Evolutionary conservation across 768 basidiomycete species (phyloP).

Genomic region (Phallus indusiatus): DNA sequence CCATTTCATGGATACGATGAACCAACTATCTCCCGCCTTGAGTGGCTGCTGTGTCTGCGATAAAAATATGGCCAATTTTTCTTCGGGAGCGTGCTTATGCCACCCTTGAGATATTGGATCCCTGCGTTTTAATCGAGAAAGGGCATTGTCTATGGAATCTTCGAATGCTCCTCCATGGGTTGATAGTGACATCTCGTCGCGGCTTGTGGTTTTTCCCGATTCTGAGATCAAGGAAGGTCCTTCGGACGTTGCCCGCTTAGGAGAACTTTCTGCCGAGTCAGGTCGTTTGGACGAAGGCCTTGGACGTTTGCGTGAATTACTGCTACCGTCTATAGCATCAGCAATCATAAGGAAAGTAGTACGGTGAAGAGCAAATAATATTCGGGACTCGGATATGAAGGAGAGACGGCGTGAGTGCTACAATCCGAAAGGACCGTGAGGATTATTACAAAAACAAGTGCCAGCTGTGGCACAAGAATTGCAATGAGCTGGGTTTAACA

Average conservation of each 20-base stretch:
- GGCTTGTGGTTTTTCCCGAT: conserved; percentile 23
- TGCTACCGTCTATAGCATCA: conserved; percentile 1
- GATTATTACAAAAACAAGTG: too few species aligned
- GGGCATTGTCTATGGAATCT: conserved; percentile 50
- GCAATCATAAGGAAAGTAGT: background rate
- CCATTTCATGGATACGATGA: conserved; percentile 62
- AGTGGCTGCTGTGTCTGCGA: conserved; percentile 38
- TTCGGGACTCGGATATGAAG: background rate
- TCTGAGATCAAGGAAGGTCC: conserved; percentile 37
- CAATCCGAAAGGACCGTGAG: too few species aligned
- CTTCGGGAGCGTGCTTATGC: conserved; percentile 25
- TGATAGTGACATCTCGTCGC: conserved; percentile 10
- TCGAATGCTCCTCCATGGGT: conserved; percentile 20
- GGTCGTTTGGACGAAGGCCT: conserved; percentile 18
- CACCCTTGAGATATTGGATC: conserved; percentile 6
- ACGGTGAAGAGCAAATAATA: background rate
- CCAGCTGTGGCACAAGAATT: too few species aligned
- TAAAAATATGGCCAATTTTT: conserved; percentile 45
- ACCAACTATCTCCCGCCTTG: conserved; percentile 68
- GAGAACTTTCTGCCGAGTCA: conserved; percentile 31
- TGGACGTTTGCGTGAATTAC: conserved; percentile 20
- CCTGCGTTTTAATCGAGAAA: conserved; percentile 25
- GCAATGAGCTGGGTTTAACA: too few species aligned
- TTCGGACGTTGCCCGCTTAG: conserved; percentile 74
- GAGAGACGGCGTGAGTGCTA: background rate